Percentiles rank a stretch among this genome's conserved stretches.
Evolutionary conservation across 495 filamentous ascomycete species (phyloP).

Genomic region (Trichoderma gamsii): DNA sequence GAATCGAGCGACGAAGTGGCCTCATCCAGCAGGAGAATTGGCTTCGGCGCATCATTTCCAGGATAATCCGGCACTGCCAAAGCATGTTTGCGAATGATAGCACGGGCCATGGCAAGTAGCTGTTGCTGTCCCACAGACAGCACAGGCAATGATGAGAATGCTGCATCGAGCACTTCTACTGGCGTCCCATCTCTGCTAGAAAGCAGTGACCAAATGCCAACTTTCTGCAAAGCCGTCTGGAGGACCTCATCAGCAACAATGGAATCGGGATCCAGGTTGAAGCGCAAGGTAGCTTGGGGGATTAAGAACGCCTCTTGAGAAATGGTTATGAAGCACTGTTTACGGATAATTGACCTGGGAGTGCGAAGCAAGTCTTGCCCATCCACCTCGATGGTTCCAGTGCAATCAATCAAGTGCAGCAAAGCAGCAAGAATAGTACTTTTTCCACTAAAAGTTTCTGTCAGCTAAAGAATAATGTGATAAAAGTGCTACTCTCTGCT

Average conservation of each 20-base stretch:
- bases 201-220: not conserved
- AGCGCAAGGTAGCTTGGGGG: not conserved
- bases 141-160: not conserved
- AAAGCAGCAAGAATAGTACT: conserved; percentile 6
- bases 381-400: not conserved
- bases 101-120: conserved; percentile 3
- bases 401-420: not conserved
- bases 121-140: not conserved
- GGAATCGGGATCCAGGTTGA: conserved; percentile 4
- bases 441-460: not conserved
- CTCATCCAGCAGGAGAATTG: not conserved
- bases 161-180: not conserved
- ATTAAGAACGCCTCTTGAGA: not conserved
- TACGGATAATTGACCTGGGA: not conserved
- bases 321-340: not conserved
- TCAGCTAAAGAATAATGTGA: not conserved
- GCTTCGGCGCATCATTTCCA: not conserved
- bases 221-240: not conserved
- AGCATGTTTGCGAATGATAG: not conserved
- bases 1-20: conserved; percentile 1
- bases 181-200: not conserved
- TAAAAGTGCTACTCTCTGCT: not conserved
- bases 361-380: conserved; percentile 8
- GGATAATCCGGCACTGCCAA: not conserved
- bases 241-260: not conserved